Evolutionary conservation across 75 land plant species (phyloP).

Genomic region (Sequoia sempervirens): DNA sequence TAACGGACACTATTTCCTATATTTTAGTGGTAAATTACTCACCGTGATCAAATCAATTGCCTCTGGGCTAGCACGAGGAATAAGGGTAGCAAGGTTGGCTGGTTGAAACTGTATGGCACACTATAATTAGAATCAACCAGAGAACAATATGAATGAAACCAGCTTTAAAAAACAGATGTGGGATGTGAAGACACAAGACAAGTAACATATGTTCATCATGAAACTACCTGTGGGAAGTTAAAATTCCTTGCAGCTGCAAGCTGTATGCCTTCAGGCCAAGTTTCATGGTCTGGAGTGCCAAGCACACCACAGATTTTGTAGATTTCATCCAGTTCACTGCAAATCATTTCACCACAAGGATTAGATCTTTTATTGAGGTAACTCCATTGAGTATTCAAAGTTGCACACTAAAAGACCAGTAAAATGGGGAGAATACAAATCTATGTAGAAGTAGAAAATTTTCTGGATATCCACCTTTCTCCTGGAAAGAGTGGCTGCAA

Average conservation of each 20-base stretch:
- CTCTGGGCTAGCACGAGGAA: conserved; percentile 81
- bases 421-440: not conserved
- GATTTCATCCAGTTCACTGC: conserved; percentile 84
- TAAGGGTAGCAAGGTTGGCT: conserved; percentile 41
- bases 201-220: not conserved
- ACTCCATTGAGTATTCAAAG: not conserved
- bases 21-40: not conserved
- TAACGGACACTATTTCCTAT: not conserved
- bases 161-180: not conserved
- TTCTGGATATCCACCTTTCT: conserved; percentile 42
- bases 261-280: conserved; percentile 64
- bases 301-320: conserved; percentile 74
- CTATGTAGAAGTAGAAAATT: not conserved
- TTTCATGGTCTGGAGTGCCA: conserved; percentile 60
- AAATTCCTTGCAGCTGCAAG: conserved; percentile 42
- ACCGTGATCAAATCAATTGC: conserved; percentile 84
- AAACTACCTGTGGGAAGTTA: conserved; percentile 51
- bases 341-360: not conserved
- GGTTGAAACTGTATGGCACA: conserved; percentile 39
- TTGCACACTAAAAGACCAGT: not conserved
- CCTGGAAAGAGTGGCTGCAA: conserved; percentile 84
- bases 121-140: not conserved
- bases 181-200: not conserved
- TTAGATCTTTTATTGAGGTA: not conserved
- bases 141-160: not conserved